Percentiles rank a stretch among this genome's conserved stretches.
These are phyloP conservation scores for Carex sylvatica DNA, from an alignment of 202 grass and related monocot species.

Conservation along the genomic window DNA sequence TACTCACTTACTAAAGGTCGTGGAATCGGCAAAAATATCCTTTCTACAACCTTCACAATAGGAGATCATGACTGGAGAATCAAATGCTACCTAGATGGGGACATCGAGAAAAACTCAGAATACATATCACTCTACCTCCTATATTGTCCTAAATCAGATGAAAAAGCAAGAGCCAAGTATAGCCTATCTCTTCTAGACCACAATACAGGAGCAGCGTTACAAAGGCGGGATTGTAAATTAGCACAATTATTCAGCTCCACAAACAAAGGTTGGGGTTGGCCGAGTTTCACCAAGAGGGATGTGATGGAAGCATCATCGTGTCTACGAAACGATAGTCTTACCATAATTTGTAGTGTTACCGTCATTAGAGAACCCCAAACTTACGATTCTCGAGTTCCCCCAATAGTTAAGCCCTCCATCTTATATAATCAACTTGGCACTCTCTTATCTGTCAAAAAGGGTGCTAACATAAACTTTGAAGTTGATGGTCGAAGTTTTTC, in stretches of 20 bases:
- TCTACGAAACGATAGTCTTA: conserved; percentile 8
- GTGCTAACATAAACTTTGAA: not conserved
- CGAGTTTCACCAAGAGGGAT: not conserved
- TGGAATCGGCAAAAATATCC: not conserved
- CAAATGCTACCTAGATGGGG: not conserved
- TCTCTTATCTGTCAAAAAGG: not conserved
- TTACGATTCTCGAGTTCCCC: not conserved
- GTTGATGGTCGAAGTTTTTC: not conserved
- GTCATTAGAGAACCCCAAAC: not conserved
- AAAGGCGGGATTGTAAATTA: not conserved
- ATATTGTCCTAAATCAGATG: rapidly evolving
- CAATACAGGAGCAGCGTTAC: not conserved
- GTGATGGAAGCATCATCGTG: not conserved
- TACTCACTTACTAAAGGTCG: conserved; percentile 18
- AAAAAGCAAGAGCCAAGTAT: not conserved
- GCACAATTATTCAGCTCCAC: not conserved
- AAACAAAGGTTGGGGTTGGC: rapidly evolving
- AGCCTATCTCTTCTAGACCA: conserved; percentile 11
- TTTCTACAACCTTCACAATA: not conserved
- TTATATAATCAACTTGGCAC: not conserved
- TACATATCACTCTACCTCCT: not conserved
- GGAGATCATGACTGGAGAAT: conserved; percentile 21
- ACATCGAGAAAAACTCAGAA: not conserved
- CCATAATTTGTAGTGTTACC: conserved; percentile 15
- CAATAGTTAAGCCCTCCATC: no score